Evolutionary conservation across 305 asterid species (phyloP), one percentile per base, ranked within the genome.

Genomic region (Fraxinus ornus): DNA sequence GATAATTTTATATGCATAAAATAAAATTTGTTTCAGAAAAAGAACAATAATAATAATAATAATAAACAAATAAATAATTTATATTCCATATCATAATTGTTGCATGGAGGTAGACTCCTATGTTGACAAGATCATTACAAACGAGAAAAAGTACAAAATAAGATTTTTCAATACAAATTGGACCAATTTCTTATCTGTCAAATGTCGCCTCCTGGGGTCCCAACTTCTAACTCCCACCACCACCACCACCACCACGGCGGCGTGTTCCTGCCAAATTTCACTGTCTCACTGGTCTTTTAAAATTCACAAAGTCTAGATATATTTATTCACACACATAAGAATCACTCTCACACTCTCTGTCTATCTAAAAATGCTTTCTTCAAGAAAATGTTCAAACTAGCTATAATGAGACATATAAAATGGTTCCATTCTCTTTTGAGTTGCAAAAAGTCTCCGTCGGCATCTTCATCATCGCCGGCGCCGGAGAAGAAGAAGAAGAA

Each of bases 381-480:
- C 82, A 21, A 73, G 76, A 82, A 82, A 79, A 82, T 87, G 87
- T 84, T 39, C 24, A 66, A 9, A 36, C 60, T 66, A 13, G 13
- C 83, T 71, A 71, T 77, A 77, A 89, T 89, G 94, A 86, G 83
- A 82, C 80, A 95, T 93, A 97, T 81, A 1, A 91, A 52, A 90
- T 95, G 98, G 98, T 80, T 93, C 75, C 93, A 94, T 82, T 90
- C 95, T 2, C 92, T 95, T 72, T 81, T 91, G 33, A 84, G 87
- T 81, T 87, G 89, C 85, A 90, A 91, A 75, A 92, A 90, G 82
- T 71, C 92, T 9, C 9, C 79, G 52, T 77, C 89, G 78, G 89
- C 62, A 39, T 75, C 88, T 17, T 80, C 57, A 35, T 71, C 89
- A 10, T 80, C 87, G 47, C 82, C 89, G 83, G 78, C 88, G 76